A percentile compares a stretch with the other conserved stretches of the same genome.
These are phyloP conservation scores for Nannochloropsis salina DNA, from an alignment of 108 stramenopile species.

Conservation along the genomic window DNA sequence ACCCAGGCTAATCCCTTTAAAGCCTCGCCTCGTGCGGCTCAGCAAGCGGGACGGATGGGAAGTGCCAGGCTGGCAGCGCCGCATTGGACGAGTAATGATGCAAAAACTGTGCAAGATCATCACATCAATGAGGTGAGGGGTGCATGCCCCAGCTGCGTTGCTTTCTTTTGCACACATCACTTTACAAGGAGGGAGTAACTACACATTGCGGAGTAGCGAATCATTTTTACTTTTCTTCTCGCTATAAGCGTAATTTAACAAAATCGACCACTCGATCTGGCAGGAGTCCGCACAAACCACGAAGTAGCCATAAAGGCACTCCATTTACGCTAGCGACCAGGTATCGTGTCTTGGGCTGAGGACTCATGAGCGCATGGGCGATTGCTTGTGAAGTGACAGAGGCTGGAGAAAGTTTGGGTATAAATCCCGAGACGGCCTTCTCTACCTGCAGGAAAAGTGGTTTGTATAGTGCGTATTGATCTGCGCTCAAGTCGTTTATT, in stretches of 20 bases:
- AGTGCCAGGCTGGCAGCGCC: no score
- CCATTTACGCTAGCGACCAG: constrained; percentile 14
- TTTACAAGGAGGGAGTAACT: no score
- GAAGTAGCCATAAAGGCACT: background rate
- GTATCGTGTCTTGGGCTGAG: constrained; percentile 9
- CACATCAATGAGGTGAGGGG: no score
- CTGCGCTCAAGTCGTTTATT: background rate
- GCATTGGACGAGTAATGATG: no score
- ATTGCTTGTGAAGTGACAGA: constrained; percentile 19
- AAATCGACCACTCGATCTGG: background rate
- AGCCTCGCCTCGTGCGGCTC: no score
- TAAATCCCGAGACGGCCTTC: background rate
- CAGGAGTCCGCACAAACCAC: background rate
- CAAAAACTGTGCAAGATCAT: no score
- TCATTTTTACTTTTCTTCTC: background rate
- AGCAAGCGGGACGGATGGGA: no score
- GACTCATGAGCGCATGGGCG: constrained; percentile 8
- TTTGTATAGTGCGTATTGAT: background rate
- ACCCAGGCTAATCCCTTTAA: no score
- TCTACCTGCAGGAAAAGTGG: background rate
- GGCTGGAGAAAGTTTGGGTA: background rate
- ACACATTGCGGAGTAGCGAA: no score
- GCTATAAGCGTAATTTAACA: background rate
- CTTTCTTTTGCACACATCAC: no score
- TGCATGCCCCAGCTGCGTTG: no score